Percentiles rank a stretch among this genome's conserved stretches.
Evolutionary conservation across 2,329 filamentous ascomycete genomes (phyloP).

Genomic region (Fusarium sterilihyphosum): DNA sequence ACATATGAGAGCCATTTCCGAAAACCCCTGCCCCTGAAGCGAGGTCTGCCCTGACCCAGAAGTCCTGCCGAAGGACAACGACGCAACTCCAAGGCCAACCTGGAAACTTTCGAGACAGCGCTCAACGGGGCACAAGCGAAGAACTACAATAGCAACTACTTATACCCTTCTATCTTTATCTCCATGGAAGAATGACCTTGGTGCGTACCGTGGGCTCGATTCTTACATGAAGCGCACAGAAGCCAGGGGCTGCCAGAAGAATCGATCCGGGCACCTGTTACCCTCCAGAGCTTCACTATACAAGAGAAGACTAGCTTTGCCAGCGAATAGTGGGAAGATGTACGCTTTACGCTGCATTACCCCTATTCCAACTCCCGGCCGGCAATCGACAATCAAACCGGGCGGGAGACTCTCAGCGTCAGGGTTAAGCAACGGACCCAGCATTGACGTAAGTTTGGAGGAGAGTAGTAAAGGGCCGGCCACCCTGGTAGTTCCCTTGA

Average conservation of each 20-base stretch:
- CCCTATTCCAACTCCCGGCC: not conserved
- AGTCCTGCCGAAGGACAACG: not conserved
- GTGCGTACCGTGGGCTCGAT: not conserved
- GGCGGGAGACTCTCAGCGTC: not conserved
- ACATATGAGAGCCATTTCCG: too few species aligned
- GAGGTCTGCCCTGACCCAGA: not conserved
- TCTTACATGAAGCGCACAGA: not conserved
- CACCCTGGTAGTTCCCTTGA: not conserved
- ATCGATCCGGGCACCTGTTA: too few species aligned
- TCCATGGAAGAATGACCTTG: too few species aligned
- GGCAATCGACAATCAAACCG: not conserved
- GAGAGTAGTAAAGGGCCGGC: rapidly evolving
- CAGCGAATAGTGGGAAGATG: rapidly evolving
- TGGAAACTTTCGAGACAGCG: too few species aligned
- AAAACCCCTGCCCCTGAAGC: not conserved
- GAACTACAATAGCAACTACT: rapidly evolving
- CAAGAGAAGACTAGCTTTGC: too few species aligned
- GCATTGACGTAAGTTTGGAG: not conserved
- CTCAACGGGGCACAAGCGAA: rapidly evolving
- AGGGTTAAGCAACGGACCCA: too few species aligned
- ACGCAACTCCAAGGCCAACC: not conserved
- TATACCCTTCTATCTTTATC: too few species aligned
- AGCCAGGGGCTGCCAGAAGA: not conserved
- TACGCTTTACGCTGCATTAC: not conserved
- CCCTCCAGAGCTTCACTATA: not conserved